Evolutionary conservation across 495 filamentous ascomycete species (phyloP), one percentile per base, ranked within the genome.

Genomic region (Xylaria cubensis): DNA sequence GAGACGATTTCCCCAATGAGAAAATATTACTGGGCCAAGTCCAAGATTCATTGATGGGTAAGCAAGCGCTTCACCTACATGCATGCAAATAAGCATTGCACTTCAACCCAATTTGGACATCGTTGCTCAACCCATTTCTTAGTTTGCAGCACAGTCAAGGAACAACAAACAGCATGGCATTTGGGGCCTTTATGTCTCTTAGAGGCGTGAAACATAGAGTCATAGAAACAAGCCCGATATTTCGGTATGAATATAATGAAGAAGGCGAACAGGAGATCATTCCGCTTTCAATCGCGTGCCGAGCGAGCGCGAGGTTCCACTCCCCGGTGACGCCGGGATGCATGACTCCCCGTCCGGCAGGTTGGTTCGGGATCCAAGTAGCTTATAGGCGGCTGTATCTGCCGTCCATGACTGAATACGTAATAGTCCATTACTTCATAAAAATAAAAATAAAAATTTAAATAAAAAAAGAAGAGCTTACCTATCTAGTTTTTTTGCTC

Each of bases 291-390:
- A 21, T 63, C 61, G 41, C 63, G 42, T 50, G 63, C 63, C 63
- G 63, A 65, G 36, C 39, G 61, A 50, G 26, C 42, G 41, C 26
- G 63, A 26, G 15, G 63, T 50, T 65, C 63, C 63, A 65, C 63
- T 50, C 63, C 63, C 63, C 63, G 63, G 42, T 48, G 41, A 46
- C 41, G 42, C 62, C 62, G 62, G 39, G 12, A 48, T 34, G 17
- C 13, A 64, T 13, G n/a, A 44, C 39, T 26, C 10, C 61, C 39
- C 39, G 39, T 8, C 53, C 53, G 53, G 53, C 39, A 42, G 39
- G 39, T 32, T 32, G 53, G 53, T 32, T 56, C 53, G 26, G 21
- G 6, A 56, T 15, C 26, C 19, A 46, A 15, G 4, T 48, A 48
- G 17, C 17, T 7, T 48, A 17, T 19, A 48, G 17, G 4, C 44